phyloP scores from a whole-genome alignment of 2,329 filamentous ascomycete species.

The Colletotrichum eremochloae region DNA sequence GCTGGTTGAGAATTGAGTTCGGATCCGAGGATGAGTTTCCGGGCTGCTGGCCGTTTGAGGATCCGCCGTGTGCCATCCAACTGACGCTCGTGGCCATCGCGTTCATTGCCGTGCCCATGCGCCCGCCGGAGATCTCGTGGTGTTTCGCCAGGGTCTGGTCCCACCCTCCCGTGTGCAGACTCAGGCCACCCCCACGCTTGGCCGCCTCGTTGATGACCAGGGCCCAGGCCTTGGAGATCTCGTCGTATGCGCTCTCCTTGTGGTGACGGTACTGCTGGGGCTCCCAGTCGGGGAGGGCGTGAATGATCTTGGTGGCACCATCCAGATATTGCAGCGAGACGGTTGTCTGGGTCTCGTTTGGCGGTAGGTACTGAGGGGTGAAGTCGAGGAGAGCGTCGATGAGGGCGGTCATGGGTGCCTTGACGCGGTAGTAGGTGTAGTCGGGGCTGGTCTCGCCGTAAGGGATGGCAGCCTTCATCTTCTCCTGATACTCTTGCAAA shows the following conservation, averaged over 20 bases:
- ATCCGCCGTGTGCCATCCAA: constrained; percentile 72
- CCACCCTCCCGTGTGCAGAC: constrained; percentile 91
- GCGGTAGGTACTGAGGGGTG: constrained; percentile 94
- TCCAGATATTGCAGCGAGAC: constrained; percentile 90
- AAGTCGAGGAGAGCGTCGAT: constrained; percentile 94
- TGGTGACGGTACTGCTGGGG: constrained; percentile 89
- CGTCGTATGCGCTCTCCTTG: constrained; percentile 96
- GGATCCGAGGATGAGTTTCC: constrained; percentile 55
- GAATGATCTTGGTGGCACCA: constrained; percentile 89
- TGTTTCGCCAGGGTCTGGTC: constrained; percentile 89
- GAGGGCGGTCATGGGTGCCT: constrained; percentile 81
- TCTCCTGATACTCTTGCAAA: constrained; percentile 83
- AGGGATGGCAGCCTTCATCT: constrained; percentile 84
- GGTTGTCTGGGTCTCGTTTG: constrained; percentile 86
- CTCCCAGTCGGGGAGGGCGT: constrained; percentile 91
- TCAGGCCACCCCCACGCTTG: constrained; percentile 91
- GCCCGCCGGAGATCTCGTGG: constrained; percentile 87
- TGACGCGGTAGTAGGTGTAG: constrained; percentile 95
- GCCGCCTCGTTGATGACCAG: constrained; percentile 90
- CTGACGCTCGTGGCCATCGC: constrained; percentile 81
- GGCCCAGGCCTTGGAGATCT: constrained; percentile 94
- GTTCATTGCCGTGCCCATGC: constrained; percentile 82
- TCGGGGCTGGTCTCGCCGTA: constrained; percentile 89
- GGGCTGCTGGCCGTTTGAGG: constrained; percentile 42
- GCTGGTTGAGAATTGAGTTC: constrained; percentile 72